Conservation (phyloP, 352 stramenopile species). For the Pythium apleroticum region DNA sequence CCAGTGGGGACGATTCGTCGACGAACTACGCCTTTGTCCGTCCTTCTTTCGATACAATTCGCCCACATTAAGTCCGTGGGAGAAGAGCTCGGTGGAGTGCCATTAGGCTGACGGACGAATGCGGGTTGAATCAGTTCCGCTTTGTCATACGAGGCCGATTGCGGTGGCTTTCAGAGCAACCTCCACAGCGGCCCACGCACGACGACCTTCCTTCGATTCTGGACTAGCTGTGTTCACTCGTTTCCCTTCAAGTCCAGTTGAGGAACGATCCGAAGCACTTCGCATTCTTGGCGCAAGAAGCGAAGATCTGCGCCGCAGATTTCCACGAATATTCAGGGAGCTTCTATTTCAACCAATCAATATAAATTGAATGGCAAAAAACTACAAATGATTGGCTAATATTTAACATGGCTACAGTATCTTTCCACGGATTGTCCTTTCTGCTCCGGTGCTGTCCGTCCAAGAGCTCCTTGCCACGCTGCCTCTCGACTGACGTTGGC, state of each 20-base stretch:
- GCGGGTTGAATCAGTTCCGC: too few relatives aligned
- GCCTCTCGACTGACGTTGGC: not conserved
- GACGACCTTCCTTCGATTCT: not conserved
- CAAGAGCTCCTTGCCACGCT: slow-evolving; percentile 3
- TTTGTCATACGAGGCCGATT: too few relatives aligned
- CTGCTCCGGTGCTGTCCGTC: slow-evolving; percentile 15
- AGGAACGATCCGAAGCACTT: not conserved
- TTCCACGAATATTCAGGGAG: slow-evolving; percentile 9
- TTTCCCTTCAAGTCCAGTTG: not conserved
- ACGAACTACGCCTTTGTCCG: too few relatives aligned
- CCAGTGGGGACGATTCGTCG: too few relatives aligned
- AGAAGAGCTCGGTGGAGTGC: too few relatives aligned
- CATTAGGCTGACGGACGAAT: too few relatives aligned
- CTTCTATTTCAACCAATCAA: slow-evolving; percentile 13
- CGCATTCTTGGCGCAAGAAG: not conserved
- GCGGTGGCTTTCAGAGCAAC: too few relatives aligned
- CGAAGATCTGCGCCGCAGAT: not conserved
- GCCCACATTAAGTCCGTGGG: too few relatives aligned
- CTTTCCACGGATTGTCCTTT: slow-evolving; percentile 14
- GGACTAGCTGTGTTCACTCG: not conserved
- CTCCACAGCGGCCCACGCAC: not conserved
- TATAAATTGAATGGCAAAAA: too few relatives aligned
- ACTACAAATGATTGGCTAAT: slow-evolving; percentile 5
- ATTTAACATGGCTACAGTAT: slow-evolving; percentile 12
- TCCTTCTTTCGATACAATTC: too few relatives aligned